A percentile compares a stretch with the other conserved stretches of the same genome.
Conservation (phyloP, 108 stramenopile genomes). For the Conticribra guillardii region DNA sequence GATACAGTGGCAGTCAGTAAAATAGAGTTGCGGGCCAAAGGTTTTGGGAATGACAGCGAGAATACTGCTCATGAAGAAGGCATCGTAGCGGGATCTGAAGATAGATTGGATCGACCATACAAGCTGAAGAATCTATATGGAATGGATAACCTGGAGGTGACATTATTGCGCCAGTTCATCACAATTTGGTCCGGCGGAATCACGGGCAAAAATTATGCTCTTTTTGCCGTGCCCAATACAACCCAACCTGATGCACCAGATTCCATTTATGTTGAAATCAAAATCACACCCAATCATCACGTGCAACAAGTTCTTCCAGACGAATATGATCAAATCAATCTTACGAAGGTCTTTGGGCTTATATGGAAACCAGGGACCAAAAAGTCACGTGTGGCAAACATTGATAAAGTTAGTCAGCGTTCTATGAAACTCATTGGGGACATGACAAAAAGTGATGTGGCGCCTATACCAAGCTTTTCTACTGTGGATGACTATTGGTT, state of each 20-base stretch:
- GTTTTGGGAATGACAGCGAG: constrained; percentile 8
- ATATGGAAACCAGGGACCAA: constrained; percentile 38
- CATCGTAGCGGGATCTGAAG: neutral
- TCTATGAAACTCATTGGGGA: constrained; percentile 38
- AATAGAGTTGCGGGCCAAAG: constrained; percentile 24
- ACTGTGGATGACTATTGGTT: constrained; percentile 42
- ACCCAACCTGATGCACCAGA: constrained; percentile 37
- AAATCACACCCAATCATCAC: constrained; percentile 31
- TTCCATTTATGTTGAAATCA: constrained; percentile 34
- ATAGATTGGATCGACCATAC: constrained; percentile 14
- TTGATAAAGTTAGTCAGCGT: constrained; percentile 30
- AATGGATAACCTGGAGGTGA: constrained; percentile 20
- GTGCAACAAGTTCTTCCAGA: constrained; percentile 38
- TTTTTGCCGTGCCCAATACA: constrained; percentile 31
- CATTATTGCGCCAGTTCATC: constrained; percentile 28
- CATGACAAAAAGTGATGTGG: constrained; percentile 16
- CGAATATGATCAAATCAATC: constrained; percentile 22
- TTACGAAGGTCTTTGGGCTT: constrained; percentile 23
- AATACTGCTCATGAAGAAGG: neutral
- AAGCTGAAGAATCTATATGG: constrained; percentile 36
- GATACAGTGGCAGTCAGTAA: constrained; percentile 33
- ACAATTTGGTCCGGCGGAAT: constrained; percentile 43
- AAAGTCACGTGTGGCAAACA: constrained; percentile 22
- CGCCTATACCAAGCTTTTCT: constrained; percentile 28
- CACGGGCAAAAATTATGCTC: constrained; percentile 42